phyloP scores from a whole-genome alignment of 73 alveolate species.

The Paraurostyla sp. region DNA sequence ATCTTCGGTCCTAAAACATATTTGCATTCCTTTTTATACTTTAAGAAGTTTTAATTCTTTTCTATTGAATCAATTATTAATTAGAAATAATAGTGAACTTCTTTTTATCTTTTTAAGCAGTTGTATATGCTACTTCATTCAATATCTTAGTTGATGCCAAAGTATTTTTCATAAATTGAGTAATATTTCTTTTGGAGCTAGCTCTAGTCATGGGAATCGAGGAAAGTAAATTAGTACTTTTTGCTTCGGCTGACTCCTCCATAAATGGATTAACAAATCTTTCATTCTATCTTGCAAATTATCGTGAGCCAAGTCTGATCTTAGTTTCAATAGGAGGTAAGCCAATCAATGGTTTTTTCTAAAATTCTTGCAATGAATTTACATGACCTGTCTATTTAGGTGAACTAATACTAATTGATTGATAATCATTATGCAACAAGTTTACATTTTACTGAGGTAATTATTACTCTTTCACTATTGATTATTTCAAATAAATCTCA shows the following conservation, averaged over 20 bases:
- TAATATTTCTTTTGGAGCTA: conserved; percentile 46
- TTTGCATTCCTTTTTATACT: not conserved
- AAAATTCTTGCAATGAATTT: not conserved
- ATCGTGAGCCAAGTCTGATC: not conserved
- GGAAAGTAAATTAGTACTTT: not conserved
- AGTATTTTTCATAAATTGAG: conserved; percentile 44
- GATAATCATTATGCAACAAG: not conserved
- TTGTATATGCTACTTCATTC: not conserved
- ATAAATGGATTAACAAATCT: not conserved
- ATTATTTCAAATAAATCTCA: conserved; percentile 2
- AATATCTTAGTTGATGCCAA: conserved; percentile 15
- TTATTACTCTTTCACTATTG: not conserved
- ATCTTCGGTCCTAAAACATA: not conserved
- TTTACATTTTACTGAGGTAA: not conserved
- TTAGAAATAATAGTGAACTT: not conserved
- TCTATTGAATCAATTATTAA: too few species aligned
- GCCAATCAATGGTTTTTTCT: not conserved
- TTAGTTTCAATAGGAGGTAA: not conserved
- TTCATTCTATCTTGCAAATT: not conserved
- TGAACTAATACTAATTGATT: not conserved
- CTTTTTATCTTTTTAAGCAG: not conserved
- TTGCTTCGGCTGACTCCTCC: not conserved
- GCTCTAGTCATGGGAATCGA: conserved; percentile 29
- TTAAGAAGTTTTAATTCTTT: conserved; percentile 10
- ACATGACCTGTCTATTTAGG: not conserved